These are phyloP conservation scores for Juglanconis juglandina DNA, from an alignment of 2,329 filamentous ascomycete species.

Conservation along the genomic window DNA sequence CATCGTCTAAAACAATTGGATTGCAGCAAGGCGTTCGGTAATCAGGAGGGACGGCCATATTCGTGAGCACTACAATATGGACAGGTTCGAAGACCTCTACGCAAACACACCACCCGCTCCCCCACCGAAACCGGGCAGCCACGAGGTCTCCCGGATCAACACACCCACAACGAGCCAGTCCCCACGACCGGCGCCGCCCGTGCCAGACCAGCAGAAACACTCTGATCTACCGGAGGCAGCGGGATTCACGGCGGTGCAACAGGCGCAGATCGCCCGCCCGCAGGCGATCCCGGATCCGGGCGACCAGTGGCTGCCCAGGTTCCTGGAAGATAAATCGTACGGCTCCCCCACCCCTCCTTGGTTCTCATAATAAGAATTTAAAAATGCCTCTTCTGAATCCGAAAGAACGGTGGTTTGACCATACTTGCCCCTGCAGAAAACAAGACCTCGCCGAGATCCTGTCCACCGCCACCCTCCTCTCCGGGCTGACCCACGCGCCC, in stretches of 20 bases:
- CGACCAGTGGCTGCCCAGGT: slow-evolving; percentile 73
- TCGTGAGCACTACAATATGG: slow-evolving; percentile 1
- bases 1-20: neutral
- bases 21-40: neutral
- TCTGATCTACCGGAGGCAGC: slow-evolving; percentile 24
- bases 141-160: slow-evolving; percentile 64
- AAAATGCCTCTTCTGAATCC: neutral
- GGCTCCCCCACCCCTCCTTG: slow-evolving; percentile 28
- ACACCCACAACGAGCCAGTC: slow-evolving; percentile 55
- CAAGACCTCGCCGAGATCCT: slow-evolving; percentile 72
- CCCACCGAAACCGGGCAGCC: slow-evolving; percentile 68
- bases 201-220: slow-evolving; percentile 30
- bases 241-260: slow-evolving; percentile 23
- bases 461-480: slow-evolving; percentile 61
- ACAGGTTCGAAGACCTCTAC: slow-evolving; percentile 33
- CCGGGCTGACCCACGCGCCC: slow-evolving; percentile 68
- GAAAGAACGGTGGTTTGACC: neutral
- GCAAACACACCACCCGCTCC: slow-evolving; percentile 62
- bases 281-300: slow-evolving; percentile 53
- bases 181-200: slow-evolving; percentile 38
- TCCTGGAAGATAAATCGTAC: slow-evolving; percentile 79
- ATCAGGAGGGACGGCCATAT: neutral
- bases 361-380: too few species aligned
- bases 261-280: slow-evolving; percentile 25
- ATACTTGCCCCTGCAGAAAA: slow-evolving; percentile 52